Conservation (phyloP, 768 basidiomycete species). For the Lactifluus hygrophoroides region DNA sequence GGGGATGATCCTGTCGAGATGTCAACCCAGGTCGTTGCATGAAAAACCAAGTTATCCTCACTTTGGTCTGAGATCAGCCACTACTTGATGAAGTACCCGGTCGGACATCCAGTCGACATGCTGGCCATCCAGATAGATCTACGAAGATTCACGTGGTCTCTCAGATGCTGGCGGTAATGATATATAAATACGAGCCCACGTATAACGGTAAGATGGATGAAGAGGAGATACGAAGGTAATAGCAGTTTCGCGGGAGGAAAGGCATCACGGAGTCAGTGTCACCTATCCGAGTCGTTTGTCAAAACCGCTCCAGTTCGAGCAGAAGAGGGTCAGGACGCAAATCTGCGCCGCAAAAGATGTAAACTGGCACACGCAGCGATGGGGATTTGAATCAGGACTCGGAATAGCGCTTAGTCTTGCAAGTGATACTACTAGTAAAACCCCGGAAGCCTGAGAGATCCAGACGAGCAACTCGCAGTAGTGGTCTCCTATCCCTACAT, state of each 20-base stretch:
- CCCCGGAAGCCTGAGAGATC: too few relatives aligned
- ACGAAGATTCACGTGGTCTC: not conserved
- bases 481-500: not conserved
- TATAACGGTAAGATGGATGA: slow-evolving; percentile 71
- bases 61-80: slow-evolving; percentile 73
- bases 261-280: slow-evolving; percentile 42
- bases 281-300: too few relatives aligned
- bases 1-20: slow-evolving; percentile 45
- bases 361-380: not conserved
- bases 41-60: slow-evolving; percentile 24
- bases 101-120: slow-evolving; percentile 93
- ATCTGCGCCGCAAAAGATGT: not conserved
- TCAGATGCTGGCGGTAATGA: not conserved
- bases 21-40: not conserved
- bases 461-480: not conserved
- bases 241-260: slow-evolving; percentile 66
- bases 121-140: slow-evolving; percentile 83
- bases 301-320: too few relatives aligned
- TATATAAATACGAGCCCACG: slow-evolving; percentile 33
- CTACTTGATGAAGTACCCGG: slow-evolving; percentile 63
- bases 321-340: not conserved
- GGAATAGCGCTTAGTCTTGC: not conserved
- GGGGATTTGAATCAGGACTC: too few relatives aligned
- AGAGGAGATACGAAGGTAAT: slow-evolving; percentile 75
- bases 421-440: too few relatives aligned